Evolutionary conservation across 2,329 filamentous ascomycete genomes (phyloP).

Genomic region (Aspergillus sergii): DNA sequence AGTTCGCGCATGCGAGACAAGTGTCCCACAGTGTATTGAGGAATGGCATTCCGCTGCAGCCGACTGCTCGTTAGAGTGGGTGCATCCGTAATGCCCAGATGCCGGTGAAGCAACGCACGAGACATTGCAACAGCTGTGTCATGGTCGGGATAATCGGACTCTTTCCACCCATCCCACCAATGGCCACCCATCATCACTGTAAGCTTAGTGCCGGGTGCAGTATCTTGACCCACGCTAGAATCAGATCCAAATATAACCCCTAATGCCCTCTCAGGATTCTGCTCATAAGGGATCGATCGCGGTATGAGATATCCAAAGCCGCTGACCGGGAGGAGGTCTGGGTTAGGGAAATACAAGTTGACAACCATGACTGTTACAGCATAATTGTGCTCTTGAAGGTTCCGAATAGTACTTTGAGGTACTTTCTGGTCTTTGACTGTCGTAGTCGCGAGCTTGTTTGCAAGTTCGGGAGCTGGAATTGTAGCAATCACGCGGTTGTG

Average conservation of each 20-base stretch:
- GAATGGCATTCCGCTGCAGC: slow-evolving; percentile 74
- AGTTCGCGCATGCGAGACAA: slow-evolving; percentile 61
- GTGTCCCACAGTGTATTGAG: slow-evolving; percentile 86
- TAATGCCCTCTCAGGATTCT: slow-evolving; percentile 81
- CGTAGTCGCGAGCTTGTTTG: slow-evolving; percentile 24
- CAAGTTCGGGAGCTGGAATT: slow-evolving; percentile 31
- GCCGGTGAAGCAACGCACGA: slow-evolving; percentile 67
- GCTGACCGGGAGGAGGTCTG: slow-evolving; percentile 63
- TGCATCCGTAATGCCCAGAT: slow-evolving; percentile 69
- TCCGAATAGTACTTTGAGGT: slow-evolving; percentile 24
- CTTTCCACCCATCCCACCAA: slow-evolving; percentile 72
- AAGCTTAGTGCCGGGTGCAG: slow-evolving; percentile 72
- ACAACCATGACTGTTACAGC: slow-evolving; percentile 87
- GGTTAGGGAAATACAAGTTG: slow-evolving; percentile 78
- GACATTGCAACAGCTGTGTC: slow-evolving; percentile 72
- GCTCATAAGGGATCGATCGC: slow-evolving; percentile 65
- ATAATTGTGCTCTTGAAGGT: slow-evolving; percentile 49
- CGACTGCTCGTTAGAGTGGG: slow-evolving; percentile 65
- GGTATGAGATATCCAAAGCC: slow-evolving; percentile 96
- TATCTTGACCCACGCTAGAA: slow-evolving; percentile 59
- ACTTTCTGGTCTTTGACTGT: slow-evolving; percentile 5
- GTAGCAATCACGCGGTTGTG: slow-evolving; percentile 40
- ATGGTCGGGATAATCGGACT: slow-evolving; percentile 61
- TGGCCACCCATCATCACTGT: slow-evolving; percentile 96
- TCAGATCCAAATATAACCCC: slow-evolving; percentile 92